Evolutionary conservation across 345 rosid genomes (phyloP).

Genomic region (Acer yangbiense): DNA sequence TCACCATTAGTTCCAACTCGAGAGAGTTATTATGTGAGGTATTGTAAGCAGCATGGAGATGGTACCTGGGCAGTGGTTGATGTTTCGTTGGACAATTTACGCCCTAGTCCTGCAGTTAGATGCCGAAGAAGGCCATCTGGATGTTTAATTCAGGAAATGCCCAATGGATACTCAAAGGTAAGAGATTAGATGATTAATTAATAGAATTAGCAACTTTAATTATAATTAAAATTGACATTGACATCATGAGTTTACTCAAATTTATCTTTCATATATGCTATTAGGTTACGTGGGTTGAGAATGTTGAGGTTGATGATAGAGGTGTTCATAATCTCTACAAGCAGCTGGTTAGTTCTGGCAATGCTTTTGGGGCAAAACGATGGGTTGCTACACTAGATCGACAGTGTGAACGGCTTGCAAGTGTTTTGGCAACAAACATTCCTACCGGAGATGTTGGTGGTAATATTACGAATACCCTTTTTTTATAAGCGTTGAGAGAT

Average conservation of each 20-base stretch:
- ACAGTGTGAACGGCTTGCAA: conserved; percentile 78
- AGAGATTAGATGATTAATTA: neutral
- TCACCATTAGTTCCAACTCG: conserved; percentile 85
- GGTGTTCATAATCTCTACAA: conserved; percentile 61
- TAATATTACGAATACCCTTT: conserved; percentile 13
- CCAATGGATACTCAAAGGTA: conserved; percentile 84
- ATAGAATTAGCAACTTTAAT: neutral
- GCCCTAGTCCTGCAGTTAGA: conserved; percentile 48
- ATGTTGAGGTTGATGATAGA: conserved; percentile 85
- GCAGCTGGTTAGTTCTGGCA: conserved; percentile 62
- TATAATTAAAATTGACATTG: neutral
- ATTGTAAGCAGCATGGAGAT: conserved; percentile 73
- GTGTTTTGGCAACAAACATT: conserved; percentile 59
- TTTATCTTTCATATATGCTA: neutral
- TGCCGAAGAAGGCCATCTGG: conserved; percentile 91
- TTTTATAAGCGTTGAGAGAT: neutral
- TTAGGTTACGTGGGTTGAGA: conserved; percentile 93
- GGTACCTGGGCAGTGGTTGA: conserved; percentile 95
- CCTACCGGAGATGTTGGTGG: conserved; percentile 60
- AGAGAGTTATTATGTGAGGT: conserved; percentile 69
- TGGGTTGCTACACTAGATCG: conserved; percentile 86
- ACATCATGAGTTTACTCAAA: neutral
- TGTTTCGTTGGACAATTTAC: conserved; percentile 74
- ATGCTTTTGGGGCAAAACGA: conserved; percentile 86
- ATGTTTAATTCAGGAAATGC: conserved; percentile 77